A percentile compares a stretch with the other conserved stretches of the same genome.
Evolutionary conservation across 2,329 filamentous ascomycete species (phyloP).

Genomic region (Aureobasidium sp.): DNA sequence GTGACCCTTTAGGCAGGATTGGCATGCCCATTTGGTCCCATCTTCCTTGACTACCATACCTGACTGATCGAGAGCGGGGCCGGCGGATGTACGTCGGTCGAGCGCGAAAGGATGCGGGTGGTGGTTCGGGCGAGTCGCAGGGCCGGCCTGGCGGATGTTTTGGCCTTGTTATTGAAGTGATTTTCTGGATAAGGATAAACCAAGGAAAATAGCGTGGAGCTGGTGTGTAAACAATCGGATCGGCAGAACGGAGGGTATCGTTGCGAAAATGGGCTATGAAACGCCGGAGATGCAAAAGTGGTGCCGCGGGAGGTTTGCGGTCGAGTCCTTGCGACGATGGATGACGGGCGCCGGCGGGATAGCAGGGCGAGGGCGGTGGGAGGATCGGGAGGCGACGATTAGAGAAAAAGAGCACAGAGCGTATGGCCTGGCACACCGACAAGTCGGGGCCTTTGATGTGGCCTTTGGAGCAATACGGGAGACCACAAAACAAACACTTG

Average conservation of each 20-base stretch:
- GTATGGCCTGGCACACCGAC: conserved; percentile 30
- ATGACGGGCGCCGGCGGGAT: conserved; percentile 11
- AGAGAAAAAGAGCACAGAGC: conserved; percentile 20
- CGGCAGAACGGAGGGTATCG: conserved; percentile 14
- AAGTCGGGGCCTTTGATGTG: conserved; percentile 29
- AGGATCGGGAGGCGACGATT: conserved; percentile 2
- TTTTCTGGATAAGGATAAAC: background rate
- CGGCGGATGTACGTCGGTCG: conserved; percentile 13
- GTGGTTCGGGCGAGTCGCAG: background rate
- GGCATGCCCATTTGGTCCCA: conserved; percentile 96
- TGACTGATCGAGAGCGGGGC: conserved; percentile 17
- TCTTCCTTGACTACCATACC: conserved; percentile 43
- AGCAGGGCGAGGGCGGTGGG: conserved; percentile 10
- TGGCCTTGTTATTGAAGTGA: conserved; percentile 9
- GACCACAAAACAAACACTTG: conserved; percentile 37
- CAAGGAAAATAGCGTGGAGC: conserved; percentile 15
- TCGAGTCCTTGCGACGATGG: conserved; percentile 14
- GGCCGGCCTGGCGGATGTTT: conserved; percentile 7
- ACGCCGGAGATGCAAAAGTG: conserved; percentile 9
- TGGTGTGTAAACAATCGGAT: conserved; percentile 4
- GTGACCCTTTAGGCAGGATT: conserved; percentile 96
- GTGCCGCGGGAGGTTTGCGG: conserved; percentile 5
- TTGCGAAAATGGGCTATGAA: conserved; percentile 17
- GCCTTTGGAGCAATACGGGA: conserved; percentile 21
- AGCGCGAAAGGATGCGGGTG: background rate